Base-by-base conservation (phyloP, 2,329 filamentous ascomycete species). In the Cladosporium halotolerans region DNA sequence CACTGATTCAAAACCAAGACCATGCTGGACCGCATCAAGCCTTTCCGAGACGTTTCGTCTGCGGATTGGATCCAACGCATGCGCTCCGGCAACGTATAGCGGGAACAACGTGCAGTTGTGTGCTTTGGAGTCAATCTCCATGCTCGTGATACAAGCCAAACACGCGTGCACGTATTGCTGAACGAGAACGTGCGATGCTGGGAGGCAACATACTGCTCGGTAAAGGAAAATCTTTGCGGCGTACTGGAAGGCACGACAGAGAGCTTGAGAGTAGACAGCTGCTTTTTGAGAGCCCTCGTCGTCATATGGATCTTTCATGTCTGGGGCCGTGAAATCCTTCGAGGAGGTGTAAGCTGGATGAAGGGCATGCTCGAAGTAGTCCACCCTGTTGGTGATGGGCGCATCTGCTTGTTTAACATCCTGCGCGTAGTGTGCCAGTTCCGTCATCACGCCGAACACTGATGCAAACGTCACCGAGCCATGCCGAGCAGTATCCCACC, bases 191-290 rank as follows among this genome's bases (percentile, higher is more conserved):
- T 51, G 48, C 9, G 39, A 18, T 9, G 48, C 44, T 32, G 48
- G 40, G 9, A 51, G 9, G 18, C 31, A 43, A 32, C 48, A 51
- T 14, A 51, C 48, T 38, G 48, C 42, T 38, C 48, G 40, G 18
- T 51, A 51, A 13, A 51, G 48, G 40, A 51, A 51, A 11, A 51
- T 51, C 48, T 44, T 44, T 2, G 48, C 48, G 18, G 48, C 48
- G 13, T 51, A 40, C 18, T 44, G 48, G 32, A 51, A 51, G 10
- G 48, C 39, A 16, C 48, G 48, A 31, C 48, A 51, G 1, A 51
- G 40, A 18, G 39, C 48, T 28, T 51, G 48, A 8, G 48, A 51
- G 32, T 44, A 51, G 14, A 51, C 39, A 13, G 48, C 48, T 16
- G 48, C 48, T 14, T 51, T 51, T 6, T 40, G 48, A 36, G 48